These are phyloP conservation scores for Cubamyces lactineus DNA, from an alignment of 768 basidiomycete genomes.

Conservation along the genomic window DNA sequence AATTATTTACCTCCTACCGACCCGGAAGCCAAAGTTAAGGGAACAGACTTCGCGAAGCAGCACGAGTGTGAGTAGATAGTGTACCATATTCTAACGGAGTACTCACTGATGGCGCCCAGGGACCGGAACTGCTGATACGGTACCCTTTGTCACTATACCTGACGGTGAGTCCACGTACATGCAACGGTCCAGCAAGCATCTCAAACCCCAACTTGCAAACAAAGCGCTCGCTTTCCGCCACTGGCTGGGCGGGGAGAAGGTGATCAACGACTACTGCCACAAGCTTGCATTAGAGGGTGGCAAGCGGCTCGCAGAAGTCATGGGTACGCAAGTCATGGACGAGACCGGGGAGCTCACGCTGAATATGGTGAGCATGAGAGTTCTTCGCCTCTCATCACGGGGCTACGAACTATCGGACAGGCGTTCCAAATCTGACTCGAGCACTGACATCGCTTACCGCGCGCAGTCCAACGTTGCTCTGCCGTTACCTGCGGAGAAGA, in stretches of 20 bases:
- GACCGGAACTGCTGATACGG: slow-evolving; percentile 65
- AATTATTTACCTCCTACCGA: slow-evolving; percentile 51
- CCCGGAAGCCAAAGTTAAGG: background rate
- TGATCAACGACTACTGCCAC: slow-evolving; percentile 73
- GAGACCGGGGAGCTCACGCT: slow-evolving; percentile 60
- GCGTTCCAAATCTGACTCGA: background rate
- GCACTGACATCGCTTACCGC: background rate
- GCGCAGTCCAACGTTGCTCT: slow-evolving; percentile 45
- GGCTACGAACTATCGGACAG: background rate
- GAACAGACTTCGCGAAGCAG: slow-evolving; percentile 29
- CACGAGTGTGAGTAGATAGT: slow-evolving; percentile 28
- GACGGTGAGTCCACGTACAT: slow-evolving; percentile 45
- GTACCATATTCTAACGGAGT: too few relatives aligned
- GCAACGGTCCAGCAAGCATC: background rate
- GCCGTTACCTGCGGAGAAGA: slow-evolving; percentile 38
- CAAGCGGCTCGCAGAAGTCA: slow-evolving; percentile 54
- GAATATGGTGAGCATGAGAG: slow-evolving; percentile 57
- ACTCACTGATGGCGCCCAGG: slow-evolving; percentile 39
- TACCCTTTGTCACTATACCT: slow-evolving; percentile 54
- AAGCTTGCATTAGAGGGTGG: slow-evolving; percentile 71
- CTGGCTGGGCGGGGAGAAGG: slow-evolving; percentile 74
- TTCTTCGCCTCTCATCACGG: too few relatives aligned
- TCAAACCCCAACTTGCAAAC: background rate
- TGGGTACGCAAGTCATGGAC: slow-evolving; percentile 69
- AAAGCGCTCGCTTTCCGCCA: slow-evolving; percentile 73